Evolutionary conservation across 2,329 filamentous ascomycete species (phyloP).

Genomic region (Aspergillus hiratsukae): DNA sequence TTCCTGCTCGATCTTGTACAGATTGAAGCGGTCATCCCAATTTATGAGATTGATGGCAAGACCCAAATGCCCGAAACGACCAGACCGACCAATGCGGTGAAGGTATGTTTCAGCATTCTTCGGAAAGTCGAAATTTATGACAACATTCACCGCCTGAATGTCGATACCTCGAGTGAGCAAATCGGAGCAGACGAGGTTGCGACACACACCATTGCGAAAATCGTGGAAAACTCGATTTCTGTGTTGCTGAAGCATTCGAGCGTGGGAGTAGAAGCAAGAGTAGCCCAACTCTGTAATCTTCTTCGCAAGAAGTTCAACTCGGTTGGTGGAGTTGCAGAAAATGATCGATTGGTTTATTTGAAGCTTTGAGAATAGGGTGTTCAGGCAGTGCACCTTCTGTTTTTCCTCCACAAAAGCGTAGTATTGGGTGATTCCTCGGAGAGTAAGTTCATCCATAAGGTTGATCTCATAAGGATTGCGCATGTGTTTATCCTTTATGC

Average conservation of each 20-base stretch:
- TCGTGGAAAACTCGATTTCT: slow-evolving; percentile 99
- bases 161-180: slow-evolving; percentile 97
- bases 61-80: slow-evolving; percentile 93
- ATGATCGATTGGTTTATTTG: slow-evolving; percentile 99
- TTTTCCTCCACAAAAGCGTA: slow-evolving; percentile 99
- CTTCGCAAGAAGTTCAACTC: slow-evolving; percentile 94
- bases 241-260: slow-evolving; percentile 93
- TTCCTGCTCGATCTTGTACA: slow-evolving; percentile 98
- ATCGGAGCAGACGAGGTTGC: slow-evolving; percentile 97
- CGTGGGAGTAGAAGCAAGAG: slow-evolving; percentile 99
- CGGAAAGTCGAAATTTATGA: slow-evolving; percentile 99
- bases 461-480: slow-evolving; percentile 95
- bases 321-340: slow-evolving; percentile 99
- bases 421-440: slow-evolving; percentile 97
- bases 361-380: slow-evolving; percentile 97
- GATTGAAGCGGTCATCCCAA: slow-evolving; percentile 97
- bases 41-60: slow-evolving; percentile 98
- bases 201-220: slow-evolving; percentile 95
- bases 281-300: slow-evolving; percentile 99
- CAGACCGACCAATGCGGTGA: slow-evolving; percentile 95
- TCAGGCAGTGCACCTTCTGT: slow-evolving; percentile 97
- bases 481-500: slow-evolving; percentile 83
- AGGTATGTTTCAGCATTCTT: slow-evolving; percentile 99
- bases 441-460: slow-evolving; percentile 97
- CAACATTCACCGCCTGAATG: slow-evolving; percentile 98